Percentiles rank a stretch among this genome's conserved stretches.
Conservation (phyloP, 495 filamentous ascomycete species). For the Bacidia rubella region DNA sequence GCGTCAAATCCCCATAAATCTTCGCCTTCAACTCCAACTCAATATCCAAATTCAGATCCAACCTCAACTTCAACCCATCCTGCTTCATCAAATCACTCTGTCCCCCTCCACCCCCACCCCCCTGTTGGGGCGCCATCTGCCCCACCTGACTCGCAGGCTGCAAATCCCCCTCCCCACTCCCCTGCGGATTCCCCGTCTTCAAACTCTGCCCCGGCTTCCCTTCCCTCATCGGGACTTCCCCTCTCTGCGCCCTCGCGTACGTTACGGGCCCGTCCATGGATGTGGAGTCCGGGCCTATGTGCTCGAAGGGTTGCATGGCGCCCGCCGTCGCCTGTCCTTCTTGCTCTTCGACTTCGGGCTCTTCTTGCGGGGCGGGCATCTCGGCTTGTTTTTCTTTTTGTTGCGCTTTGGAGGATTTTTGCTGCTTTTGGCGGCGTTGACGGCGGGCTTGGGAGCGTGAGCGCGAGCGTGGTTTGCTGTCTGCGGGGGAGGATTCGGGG, state of each 20-base stretch:
- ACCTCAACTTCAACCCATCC: conserved; percentile 37
- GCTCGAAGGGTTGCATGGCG: conserved; percentile 36
- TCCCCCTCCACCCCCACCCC: conserved; percentile 5
- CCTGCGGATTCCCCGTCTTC: conserved; percentile 12
- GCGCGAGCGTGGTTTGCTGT: conserved; percentile 14
- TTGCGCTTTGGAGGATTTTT: conserved; percentile 4
- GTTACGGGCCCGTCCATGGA: conserved; percentile 37
- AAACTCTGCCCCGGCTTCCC: conserved; percentile 27
- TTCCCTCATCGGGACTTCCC: conserved; percentile 31
- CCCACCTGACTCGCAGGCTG: conserved; percentile 27
- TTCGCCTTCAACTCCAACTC: conserved; percentile 88
- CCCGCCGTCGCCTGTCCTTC: conserved; percentile 13
- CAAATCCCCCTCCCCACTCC: conserved; percentile 27
- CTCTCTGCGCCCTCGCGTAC: conserved; percentile 29
- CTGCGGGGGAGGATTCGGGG: conserved; percentile 10
- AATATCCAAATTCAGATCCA: conserved; percentile 73
- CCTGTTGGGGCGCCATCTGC: conserved; percentile 20
- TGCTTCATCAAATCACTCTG: conserved; percentile 10
- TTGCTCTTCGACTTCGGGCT: background rate
- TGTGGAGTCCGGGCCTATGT: conserved; percentile 32
- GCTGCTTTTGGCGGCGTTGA: conserved; percentile 19
- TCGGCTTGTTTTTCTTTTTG: conserved; percentile 4
- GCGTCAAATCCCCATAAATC: conserved; percentile 80
- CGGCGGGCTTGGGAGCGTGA: conserved; percentile 21
- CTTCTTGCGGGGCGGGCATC: conserved; percentile 5